A percentile compares a stretch with the other conserved stretches of the same genome.
Evolutionary conservation across 306 rosid species (phyloP).

Genomic region (Trifolium fragiferum): DNA sequence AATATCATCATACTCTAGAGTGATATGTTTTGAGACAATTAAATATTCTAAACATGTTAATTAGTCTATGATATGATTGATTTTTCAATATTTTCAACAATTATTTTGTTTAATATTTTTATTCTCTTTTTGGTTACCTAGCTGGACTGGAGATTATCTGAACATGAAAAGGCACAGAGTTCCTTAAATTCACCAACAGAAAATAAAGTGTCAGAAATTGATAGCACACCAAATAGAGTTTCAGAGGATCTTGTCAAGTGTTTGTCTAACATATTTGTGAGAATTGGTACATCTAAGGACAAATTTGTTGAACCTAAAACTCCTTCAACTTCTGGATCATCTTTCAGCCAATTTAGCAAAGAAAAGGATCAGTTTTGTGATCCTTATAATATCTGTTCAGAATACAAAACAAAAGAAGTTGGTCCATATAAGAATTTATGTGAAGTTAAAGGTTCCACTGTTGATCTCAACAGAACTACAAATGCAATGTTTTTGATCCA

Average conservation of each 20-base stretch:
- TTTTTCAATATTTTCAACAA: conserved; percentile 21
- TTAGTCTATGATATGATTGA: neutral
- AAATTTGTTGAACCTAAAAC: conserved; percentile 50
- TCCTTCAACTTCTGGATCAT: conserved; percentile 32
- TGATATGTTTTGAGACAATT: neutral
- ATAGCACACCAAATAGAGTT: conserved; percentile 71
- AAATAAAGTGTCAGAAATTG: conserved; percentile 55
- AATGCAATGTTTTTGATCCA: conserved; percentile 67
- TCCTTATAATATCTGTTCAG: conserved; percentile 72
- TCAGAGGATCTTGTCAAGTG: conserved; percentile 86
- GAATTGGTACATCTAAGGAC: conserved; percentile 69
- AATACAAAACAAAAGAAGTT: conserved; percentile 56
- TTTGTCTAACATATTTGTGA: conserved; percentile 68
- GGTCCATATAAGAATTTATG: conserved; percentile 72
- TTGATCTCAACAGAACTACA: conserved; percentile 69
- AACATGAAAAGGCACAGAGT: conserved; percentile 68
- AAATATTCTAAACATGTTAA: neutral
- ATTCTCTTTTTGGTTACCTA: conserved; percentile 42
- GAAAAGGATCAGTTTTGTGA: conserved; percentile 60
- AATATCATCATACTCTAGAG: too few species aligned
- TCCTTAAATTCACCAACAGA: conserved; percentile 60
- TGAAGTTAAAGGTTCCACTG: conserved; percentile 62
- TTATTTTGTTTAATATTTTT: neutral
- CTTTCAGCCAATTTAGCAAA: conserved; percentile 37
- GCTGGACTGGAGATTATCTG: conserved; percentile 74